These are phyloP conservation scores for Fragaria iinumae DNA, from an alignment of 306 rosid genomes.

Conservation along the genomic window DNA sequence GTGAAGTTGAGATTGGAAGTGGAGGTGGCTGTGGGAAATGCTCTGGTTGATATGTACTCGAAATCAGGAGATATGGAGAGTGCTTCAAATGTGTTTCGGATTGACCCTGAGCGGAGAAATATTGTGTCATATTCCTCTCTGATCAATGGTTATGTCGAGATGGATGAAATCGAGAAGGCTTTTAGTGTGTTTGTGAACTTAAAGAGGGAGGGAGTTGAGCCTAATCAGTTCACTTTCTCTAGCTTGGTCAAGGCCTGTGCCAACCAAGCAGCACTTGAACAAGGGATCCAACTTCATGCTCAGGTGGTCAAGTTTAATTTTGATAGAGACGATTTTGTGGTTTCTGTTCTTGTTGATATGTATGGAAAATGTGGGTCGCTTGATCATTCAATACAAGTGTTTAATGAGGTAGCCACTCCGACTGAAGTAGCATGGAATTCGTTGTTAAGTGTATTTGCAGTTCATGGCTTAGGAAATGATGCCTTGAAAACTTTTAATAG, in stretches of 20 bases:
- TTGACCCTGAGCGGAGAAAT: slow-evolving; percentile 30
- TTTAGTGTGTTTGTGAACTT: slow-evolving; percentile 41
- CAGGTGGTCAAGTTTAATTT: slow-evolving; percentile 49
- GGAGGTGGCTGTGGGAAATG: slow-evolving; percentile 40
- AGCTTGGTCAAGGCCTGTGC: slow-evolving; percentile 61
- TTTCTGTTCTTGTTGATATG: slow-evolving; percentile 53
- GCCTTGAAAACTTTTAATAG: slow-evolving; percentile 30
- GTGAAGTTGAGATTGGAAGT: slow-evolving; percentile 49
- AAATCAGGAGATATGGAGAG: slow-evolving; percentile 47
- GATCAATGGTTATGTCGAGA: slow-evolving; percentile 49
- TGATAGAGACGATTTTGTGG: slow-evolving; percentile 43
- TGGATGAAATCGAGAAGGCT: slow-evolving; percentile 39
- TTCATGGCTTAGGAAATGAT: slow-evolving; percentile 54
- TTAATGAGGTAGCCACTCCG: slow-evolving; percentile 37
- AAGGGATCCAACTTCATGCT: slow-evolving; percentile 58
- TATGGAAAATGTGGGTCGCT: slow-evolving; percentile 57
- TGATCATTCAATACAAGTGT: slow-evolving; percentile 40
- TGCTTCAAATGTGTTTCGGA: slow-evolving; percentile 43
- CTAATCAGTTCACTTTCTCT: slow-evolving; percentile 62
- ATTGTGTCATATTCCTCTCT: slow-evolving; percentile 50
- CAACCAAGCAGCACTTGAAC: slow-evolving; percentile 50
- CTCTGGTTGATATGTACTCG: slow-evolving; percentile 46
- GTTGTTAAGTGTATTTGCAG: slow-evolving; percentile 43
- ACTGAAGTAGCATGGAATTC: slow-evolving; percentile 50
- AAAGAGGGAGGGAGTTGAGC: slow-evolving; percentile 39